Evolutionary conservation across 2,329 filamentous ascomycete species (phyloP), one percentile per base, ranked within the genome.

Genomic region (Colletotrichum camelliae): DNA sequence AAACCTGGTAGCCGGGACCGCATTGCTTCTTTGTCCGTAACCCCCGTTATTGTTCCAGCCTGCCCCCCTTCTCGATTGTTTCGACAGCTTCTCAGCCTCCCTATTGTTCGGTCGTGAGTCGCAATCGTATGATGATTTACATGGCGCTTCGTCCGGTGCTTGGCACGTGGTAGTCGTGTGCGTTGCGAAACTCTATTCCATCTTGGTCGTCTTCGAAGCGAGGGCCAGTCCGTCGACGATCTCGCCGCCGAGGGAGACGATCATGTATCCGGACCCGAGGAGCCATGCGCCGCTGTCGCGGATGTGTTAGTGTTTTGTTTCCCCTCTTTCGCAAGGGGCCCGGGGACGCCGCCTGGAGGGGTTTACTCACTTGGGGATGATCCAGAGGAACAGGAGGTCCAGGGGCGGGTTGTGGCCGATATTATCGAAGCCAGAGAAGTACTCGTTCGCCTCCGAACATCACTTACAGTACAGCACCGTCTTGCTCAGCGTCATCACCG

Each of bases 401-500:
- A 78, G 61, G 0, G 82, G 60, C 39, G 82, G 79, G 81, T 92
- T 92, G 80, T 92, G 91, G 57, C 89, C 89, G 72, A 92, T 90
- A 79, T 91, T 91, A 79, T 86, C 86, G 78, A 89, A 92, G 43
- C 85, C 88, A 7, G 88, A 89, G 79, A 85, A 91, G 77, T 89
- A 89, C 80, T 92, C 91, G 72, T 90, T 88, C 65, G 89, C 82
- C n/a, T n/a, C n/a, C n/a, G 5, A 13, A 58, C n/a, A 48, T 9
- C 10, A 86, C 89, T 81, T 77, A 91, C 90, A 91, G 80, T 92
- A 92, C 4, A 92, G 82, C 13, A 88, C 81, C n/a, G 91, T 92
- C 87, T 92, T 92, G 86, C 88, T 91, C 13, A 92, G 78, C 1
- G 91, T 92, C 91, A 92, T 92, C 69, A 92, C 86, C 1, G 89